phyloP scores from a whole-genome alignment of 2,329 filamentous ascomycete species.

The Passalora sequoiae region DNA sequence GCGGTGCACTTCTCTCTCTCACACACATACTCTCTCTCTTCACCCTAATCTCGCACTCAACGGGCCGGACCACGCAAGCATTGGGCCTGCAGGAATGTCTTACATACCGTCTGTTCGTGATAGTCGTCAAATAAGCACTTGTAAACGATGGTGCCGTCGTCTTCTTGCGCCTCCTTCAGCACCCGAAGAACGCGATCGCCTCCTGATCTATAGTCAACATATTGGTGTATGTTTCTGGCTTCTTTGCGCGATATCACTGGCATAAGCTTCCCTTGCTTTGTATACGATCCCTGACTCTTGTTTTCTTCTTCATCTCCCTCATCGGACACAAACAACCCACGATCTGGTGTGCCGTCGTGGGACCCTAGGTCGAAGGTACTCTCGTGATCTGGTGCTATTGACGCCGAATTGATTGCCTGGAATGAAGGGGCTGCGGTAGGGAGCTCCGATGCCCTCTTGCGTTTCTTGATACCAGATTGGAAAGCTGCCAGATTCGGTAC shows the following conservation, averaged over 20 bases:
- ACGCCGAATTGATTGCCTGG: conserved; percentile 17
- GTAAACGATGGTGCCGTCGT: conserved; percentile 34
- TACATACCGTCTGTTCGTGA: conserved; percentile 39
- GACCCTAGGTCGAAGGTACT: conserved; percentile 12
- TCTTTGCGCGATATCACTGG: conserved; percentile 18
- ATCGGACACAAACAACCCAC: background rate
- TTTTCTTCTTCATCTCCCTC: conserved; percentile 6
- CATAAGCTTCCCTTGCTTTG: conserved; percentile 4
- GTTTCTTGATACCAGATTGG: conserved; percentile 7
- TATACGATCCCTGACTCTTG: background rate
- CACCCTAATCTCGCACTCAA: too few species aligned
- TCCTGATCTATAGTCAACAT: conserved; percentile 27
- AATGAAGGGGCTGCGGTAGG: conserved; percentile 9
- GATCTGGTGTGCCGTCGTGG: conserved; percentile 1
- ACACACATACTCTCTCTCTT: too few species aligned
- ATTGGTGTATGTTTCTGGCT: conserved; percentile 17
- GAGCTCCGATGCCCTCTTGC: conserved; percentile 9
- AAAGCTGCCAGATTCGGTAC: conserved; percentile 10
- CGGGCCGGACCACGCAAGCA: too few species aligned
- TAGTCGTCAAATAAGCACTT: conserved; percentile 41
- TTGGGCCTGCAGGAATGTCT: background rate
- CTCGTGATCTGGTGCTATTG: conserved; percentile 7
- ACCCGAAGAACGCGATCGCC: conserved; percentile 36
- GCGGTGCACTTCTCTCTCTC: too few species aligned
- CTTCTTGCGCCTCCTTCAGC: conserved; percentile 34